Percentiles rank a stretch among this genome's conserved stretches.
Conservation (phyloP, 2,329 filamentous ascomycete species). For the Colletotrichum australisinense region DNA sequence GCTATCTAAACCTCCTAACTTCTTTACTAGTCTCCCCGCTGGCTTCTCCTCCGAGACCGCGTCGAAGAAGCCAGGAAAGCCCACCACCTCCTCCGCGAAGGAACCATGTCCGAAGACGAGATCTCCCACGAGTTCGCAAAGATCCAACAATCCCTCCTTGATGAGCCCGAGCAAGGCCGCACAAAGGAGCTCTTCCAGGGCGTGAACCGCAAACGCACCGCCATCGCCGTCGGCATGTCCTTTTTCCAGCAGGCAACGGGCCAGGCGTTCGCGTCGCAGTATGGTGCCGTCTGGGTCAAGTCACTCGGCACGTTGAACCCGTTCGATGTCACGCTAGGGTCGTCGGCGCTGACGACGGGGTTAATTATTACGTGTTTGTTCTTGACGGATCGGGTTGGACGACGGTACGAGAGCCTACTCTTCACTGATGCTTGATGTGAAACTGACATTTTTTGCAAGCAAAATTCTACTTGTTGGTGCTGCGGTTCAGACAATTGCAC, state of each 20-base stretch:
- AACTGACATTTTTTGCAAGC: background rate
- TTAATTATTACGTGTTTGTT: conserved; percentile 18
- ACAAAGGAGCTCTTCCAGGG: conserved; percentile 42
- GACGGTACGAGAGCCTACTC: conserved; percentile 14
- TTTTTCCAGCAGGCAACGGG: conserved; percentile 39
- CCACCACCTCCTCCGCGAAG: conserved; percentile 40
- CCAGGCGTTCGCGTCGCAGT: conserved; percentile 37
- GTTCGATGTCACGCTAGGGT: conserved; percentile 39
- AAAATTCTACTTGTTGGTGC: conserved; percentile 20
- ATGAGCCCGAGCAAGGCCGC: conserved; percentile 31
- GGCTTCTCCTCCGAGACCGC: conserved; percentile 44
- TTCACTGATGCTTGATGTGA: no score
- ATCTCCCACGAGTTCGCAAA: conserved; percentile 39
- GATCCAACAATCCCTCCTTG: conserved; percentile 24
- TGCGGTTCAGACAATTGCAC: background rate
- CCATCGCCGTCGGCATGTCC: conserved; percentile 39
- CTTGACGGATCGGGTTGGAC: conserved; percentile 21
- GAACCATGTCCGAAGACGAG: conserved; percentile 39
- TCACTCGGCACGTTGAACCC: conserved; percentile 43
- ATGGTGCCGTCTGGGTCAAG: conserved; percentile 43
- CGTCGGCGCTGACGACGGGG: conserved; percentile 9
- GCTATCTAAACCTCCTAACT: no score
- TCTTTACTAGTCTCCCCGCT: conserved; percentile 41
- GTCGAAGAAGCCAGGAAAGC: conserved; percentile 43
- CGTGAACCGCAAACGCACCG: conserved; percentile 41